Conservation (phyloP, 768 basidiomycete genomes). For the Dictyophora rubrovolvata region DNA sequence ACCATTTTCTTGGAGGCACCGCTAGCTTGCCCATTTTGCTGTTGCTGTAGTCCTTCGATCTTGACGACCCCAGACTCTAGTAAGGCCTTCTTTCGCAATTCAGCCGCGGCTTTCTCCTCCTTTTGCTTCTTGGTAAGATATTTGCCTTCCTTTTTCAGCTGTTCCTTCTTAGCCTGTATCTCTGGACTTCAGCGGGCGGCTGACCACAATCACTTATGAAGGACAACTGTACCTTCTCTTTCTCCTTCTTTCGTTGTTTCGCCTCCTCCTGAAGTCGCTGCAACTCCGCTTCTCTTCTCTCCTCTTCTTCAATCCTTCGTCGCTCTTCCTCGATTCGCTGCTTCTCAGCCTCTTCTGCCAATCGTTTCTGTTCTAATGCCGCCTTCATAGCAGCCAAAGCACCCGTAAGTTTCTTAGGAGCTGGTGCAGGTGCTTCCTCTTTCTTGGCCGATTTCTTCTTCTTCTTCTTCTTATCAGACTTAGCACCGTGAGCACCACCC, state of each 20-base stretch:
- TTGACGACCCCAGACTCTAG: slow-evolving; percentile 72
- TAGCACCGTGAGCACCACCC: slow-evolving; percentile 32
- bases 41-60: slow-evolving; percentile 79
- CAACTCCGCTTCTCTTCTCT: slow-evolving; percentile 67
- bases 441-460: slow-evolving; percentile 61
- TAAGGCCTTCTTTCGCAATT: slow-evolving; percentile 83
- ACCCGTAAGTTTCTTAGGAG: slow-evolving; percentile 48
- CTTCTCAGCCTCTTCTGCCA: slow-evolving; percentile 75
- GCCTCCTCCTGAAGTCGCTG: slow-evolving; percentile 69
- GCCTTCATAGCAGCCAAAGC: slow-evolving; percentile 80
- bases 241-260: slow-evolving; percentile 76
- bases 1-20: slow-evolving; percentile 58
- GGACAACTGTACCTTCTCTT: slow-evolving; percentile 64
- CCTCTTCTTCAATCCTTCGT: slow-evolving; percentile 81
- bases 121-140: slow-evolving; percentile 97
- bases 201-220: background rate
- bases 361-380: slow-evolving; percentile 86
- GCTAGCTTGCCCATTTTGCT: slow-evolving; percentile 22
- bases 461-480: slow-evolving; percentile 73
- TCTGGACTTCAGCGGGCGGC: slow-evolving; percentile 3
- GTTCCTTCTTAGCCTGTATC: slow-evolving; percentile 74
- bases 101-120: slow-evolving; percentile 83
- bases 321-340: slow-evolving; percentile 67
- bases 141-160: slow-evolving; percentile 88
- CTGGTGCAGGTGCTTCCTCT: slow-evolving; percentile 48